Conservation (phyloP, 2,329 filamentous ascomycete species). For the Bipolaris zeicola region DNA sequence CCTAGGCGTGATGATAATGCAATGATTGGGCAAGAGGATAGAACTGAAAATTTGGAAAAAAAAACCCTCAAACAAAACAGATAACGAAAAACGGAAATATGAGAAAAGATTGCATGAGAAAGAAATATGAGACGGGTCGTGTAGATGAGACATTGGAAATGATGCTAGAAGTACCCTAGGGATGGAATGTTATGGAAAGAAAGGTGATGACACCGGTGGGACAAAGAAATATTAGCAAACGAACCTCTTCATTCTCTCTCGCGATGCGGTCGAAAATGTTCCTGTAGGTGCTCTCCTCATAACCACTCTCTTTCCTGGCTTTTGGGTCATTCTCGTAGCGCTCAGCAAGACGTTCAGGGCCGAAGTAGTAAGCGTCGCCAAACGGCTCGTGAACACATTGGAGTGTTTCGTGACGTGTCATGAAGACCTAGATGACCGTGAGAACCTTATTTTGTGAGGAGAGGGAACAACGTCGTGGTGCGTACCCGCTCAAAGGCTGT, state of each 20-base stretch:
- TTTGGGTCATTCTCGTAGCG: conserved; percentile 76
- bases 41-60: neutral
- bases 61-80: conserved; percentile 10
- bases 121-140: conserved; percentile 7
- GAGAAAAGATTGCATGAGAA: neutral
- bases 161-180: neutral
- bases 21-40: neutral
- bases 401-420: conserved; percentile 84
- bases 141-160: neutral
- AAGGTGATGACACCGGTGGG: neutral
- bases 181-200: neutral
- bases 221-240: conserved; percentile 36
- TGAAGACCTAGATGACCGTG: conserved; percentile 69
- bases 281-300: conserved; percentile 71
- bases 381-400: conserved; percentile 94
- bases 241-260: conserved; percentile 73
- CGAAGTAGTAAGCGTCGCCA: conserved; percentile 95
- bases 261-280: conserved; percentile 79
- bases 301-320: conserved; percentile 63
- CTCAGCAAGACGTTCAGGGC: conserved; percentile 81
- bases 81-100: neutral
- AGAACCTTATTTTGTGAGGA: conserved; percentile 2
- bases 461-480: neutral
- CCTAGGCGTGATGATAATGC: neutral
- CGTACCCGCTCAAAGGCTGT: conserved; percentile 94